Base-by-base conservation (phyloP, 2,329 filamentous ascomycete genomes). In the Curvularia verruculosa region DNA sequence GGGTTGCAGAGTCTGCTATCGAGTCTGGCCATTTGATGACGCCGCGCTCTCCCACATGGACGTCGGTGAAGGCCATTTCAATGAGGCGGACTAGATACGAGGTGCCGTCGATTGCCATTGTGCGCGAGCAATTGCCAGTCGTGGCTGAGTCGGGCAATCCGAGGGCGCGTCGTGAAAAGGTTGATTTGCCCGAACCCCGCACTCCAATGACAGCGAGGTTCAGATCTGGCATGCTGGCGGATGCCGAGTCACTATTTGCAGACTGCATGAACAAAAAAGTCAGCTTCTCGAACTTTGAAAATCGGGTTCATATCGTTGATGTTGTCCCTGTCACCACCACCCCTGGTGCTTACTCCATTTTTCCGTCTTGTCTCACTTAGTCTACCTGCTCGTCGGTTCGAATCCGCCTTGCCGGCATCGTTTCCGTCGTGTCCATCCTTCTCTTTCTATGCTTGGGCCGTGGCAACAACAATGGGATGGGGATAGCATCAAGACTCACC, bases 1-100 rank as follows among this genome's bases (percentile, higher is more conserved):
- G 91, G 58, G 91, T 83, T 59, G 88, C 85, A 61, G 87, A 83
- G 58, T 91, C 90, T 70, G 89, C 79, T 40, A 82, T 73, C 21
- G 76, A 77, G 31, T 80, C 77, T 37, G 85, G 85, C 85, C 85
- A 82, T 64, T 86, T 88, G 44, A 85, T 75, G 57, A 75, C 79
- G 56, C 77, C 78, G 53, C 80, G 77, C 54, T 82, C 77, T 34
- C 79, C 78, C 58, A 82, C 78, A 51, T 84, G 77, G 26, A 87
- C 75, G 59, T 85, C 81, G 55, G 79, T 78, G 58, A 84, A 78
- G 41, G 78, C 71, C 51, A 87, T 76, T 69, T 88, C 85, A 60
- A 87, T 67, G 58, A 88, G 76, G 53, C 84, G 83, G 55, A 88
- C 83, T 21, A 83, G 70, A 66, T 85, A 87, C 49, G 82, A 74